phyloP scores from a whole-genome alignment of 805 yeast genomes.

The Starmera amethionina region DNA sequence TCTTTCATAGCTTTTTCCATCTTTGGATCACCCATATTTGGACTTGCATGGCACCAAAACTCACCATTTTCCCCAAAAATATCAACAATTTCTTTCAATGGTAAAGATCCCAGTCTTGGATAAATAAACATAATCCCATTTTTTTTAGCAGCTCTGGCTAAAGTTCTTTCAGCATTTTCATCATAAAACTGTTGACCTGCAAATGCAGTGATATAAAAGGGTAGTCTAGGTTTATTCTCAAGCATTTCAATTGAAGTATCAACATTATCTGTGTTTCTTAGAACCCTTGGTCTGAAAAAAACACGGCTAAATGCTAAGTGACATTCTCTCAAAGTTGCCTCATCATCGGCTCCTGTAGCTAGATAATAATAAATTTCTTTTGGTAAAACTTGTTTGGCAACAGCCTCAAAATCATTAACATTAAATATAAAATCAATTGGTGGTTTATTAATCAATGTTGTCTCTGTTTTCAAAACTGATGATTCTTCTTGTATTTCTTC shows the following conservation, averaged over 20 bases:
- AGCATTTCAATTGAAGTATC: constrained; percentile 37
- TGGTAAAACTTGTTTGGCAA: constrained; percentile 27
- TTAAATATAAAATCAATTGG: constrained; percentile 16
- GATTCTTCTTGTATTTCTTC: too few species aligned
- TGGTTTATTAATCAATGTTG: too few species aligned
- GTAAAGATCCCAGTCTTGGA: constrained; percentile 30
- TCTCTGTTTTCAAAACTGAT: too few species aligned
- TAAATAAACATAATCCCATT: constrained; percentile 39
- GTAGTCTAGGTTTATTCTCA: constrained; percentile 35
- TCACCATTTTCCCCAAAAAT: constrained; percentile 4
- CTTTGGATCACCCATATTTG: too few species aligned
- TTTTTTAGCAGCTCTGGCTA: constrained; percentile 29
- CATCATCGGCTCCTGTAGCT: constrained; percentile 41
- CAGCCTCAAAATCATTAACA: constrained; percentile 29
- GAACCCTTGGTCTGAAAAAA: constrained; percentile 35
- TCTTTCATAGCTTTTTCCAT: too few species aligned
- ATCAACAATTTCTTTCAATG: constrained; percentile 32
- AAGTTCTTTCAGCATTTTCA: constrained; percentile 33
- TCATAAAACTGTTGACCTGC: constrained; percentile 33
- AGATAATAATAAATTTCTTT: constrained; percentile 31
- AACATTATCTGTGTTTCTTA: constrained; percentile 23
- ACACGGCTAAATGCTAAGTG: constrained; percentile 30
- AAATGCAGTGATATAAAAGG: constrained; percentile 40
- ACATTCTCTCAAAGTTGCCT: constrained; percentile 34
- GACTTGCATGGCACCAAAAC: too few species aligned